Conservation (phyloP, 1,284 basidiomycete genomes). For the Rhodofomes roseus region DNA sequence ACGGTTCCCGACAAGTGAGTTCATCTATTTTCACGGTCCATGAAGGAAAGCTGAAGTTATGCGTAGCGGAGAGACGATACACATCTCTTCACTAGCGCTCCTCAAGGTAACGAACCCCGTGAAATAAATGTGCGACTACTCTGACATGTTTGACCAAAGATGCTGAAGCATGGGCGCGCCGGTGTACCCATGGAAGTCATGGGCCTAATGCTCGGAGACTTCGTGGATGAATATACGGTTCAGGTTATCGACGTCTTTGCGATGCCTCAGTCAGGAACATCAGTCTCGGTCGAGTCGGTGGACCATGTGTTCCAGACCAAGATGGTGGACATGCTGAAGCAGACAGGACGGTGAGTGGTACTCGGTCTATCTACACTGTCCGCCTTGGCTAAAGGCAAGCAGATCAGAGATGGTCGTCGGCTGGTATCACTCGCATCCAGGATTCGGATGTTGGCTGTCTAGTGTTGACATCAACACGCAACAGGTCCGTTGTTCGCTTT, state of each 20-base stretch:
- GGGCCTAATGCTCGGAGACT: conserved; percentile 99
- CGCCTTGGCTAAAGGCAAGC: conserved; percentile 1
- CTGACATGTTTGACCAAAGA: conserved; percentile 46
- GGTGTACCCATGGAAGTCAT: conserved; percentile 99
- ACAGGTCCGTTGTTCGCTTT: conserved; percentile 54
- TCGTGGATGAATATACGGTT: conserved; percentile 98
- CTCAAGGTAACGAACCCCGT: conserved; percentile 74
- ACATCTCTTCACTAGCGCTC: conserved; percentile 91
- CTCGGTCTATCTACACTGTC: background rate
- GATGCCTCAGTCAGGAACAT: conserved; percentile 99
- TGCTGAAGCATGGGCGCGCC: conserved; percentile 98
- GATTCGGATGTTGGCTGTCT: conserved; percentile 99
- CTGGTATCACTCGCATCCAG: conserved; percentile 99
- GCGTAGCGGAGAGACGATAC: conserved; percentile 88
- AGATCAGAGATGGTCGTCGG: conserved; percentile 99
- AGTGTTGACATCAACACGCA: conserved; percentile 99
- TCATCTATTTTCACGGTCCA: too few relatives aligned
- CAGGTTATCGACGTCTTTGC: conserved; percentile 99
- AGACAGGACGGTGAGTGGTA: conserved; percentile 86
- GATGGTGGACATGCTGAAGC: conserved; percentile 99
- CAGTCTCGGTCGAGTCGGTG: conserved; percentile 97
- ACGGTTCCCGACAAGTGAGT: conserved; percentile 72
- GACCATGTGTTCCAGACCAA: conserved; percentile 99
- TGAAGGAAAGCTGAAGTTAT: conserved; percentile 1
- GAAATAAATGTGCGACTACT: background rate